Evolutionary conservation across 805 yeast species (phyloP).

Genomic region (Yarrowia alimentaria): DNA sequence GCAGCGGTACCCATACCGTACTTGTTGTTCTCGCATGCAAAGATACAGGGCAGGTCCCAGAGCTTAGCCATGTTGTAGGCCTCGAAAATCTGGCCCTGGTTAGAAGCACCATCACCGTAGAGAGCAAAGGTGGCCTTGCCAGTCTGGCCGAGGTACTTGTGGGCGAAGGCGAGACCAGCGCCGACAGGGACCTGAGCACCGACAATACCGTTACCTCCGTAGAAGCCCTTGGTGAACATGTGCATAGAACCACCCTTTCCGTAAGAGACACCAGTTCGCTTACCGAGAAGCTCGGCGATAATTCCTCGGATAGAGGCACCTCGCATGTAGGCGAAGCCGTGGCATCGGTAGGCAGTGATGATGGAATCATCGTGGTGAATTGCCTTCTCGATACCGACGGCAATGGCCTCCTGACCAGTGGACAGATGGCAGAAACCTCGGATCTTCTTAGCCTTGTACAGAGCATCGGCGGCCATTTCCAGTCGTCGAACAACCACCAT

Average conservation of each 20-base stretch:
- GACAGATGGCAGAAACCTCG: conserved; percentile 99
- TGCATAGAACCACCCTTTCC: conserved; percentile 99
- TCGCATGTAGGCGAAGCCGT: conserved; percentile 96
- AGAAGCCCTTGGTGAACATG: conserved; percentile 92
- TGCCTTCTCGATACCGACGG: conserved; percentile 97
- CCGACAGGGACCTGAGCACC: conserved; percentile 99
- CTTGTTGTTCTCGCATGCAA: conserved; percentile 98
- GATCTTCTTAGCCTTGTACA: conserved; percentile 96
- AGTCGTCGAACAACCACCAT: conserved; percentile 86
- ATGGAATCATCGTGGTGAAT: conserved; percentile 80
- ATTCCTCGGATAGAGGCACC: conserved; percentile 90
- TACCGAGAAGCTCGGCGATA: conserved; percentile 95
- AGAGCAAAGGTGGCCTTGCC: conserved; percentile 71
- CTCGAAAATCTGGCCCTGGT: conserved; percentile 99
- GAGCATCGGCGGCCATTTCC: conserved; percentile 99
- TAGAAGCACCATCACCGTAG: conserved; percentile 99
- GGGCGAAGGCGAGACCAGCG: conserved; percentile 97
- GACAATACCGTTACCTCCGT: conserved; percentile 99
- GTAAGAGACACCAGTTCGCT: conserved; percentile 87
- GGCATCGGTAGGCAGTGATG: conserved; percentile 98
- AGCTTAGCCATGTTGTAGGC: conserved; percentile 98
- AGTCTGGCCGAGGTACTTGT: conserved; percentile 81
- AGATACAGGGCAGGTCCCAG: conserved; percentile 93
- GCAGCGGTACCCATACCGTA: conserved; percentile 99
- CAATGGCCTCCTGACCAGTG: conserved; percentile 98